A percentile compares a stretch with the other conserved stretches of the same genome.
These are phyloP conservation scores for Pascua sp. DNA, from an alignment of 1,284 basidiomycete species.

Conservation along the genomic window DNA sequence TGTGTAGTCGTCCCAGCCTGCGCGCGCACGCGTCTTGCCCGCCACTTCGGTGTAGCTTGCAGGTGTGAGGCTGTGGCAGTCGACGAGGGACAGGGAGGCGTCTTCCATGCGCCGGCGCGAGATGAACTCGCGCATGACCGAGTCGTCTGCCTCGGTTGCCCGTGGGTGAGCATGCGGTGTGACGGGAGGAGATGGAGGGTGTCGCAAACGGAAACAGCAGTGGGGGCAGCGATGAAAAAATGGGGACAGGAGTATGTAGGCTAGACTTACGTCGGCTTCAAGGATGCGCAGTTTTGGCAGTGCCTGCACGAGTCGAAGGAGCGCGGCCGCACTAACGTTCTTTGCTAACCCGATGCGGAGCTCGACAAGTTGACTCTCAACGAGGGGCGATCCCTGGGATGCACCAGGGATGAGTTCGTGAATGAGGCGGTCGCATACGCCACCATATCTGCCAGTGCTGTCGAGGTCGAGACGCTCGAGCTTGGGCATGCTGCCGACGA, in stretches of 20 bases:
- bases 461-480: conserved; percentile 80
- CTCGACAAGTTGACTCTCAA: conserved; percentile 57
- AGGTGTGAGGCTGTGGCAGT: conserved; percentile 69
- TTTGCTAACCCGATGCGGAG: conserved; percentile 67
- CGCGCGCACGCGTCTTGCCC: conserved; percentile 60
- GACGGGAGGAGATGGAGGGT: background rate
- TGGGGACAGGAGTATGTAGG: no score
- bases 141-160: conserved; percentile 66
- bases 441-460: conserved; percentile 57
- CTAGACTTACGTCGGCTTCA: conserved; percentile 61
- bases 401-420: conserved; percentile 24
- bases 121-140: conserved; percentile 67
- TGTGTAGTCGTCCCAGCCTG: conserved; percentile 67
- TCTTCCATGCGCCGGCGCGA: conserved; percentile 42
- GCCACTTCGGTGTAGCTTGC: conserved; percentile 56
- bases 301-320: conserved; percentile 61
- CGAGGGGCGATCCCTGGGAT: conserved; percentile 2
- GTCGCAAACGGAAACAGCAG: no score
- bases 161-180: conserved; percentile 8
- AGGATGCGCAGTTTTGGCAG: conserved; percentile 64
- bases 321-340: conserved; percentile 61
- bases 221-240: no score
- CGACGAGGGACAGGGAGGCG: conserved; percentile 59
- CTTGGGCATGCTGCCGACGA: conserved; percentile 54
- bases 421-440: conserved; percentile 71